Evolutionary conservation across 345 rosid species (phyloP).

Genomic region (Kernera saxatilis): DNA sequence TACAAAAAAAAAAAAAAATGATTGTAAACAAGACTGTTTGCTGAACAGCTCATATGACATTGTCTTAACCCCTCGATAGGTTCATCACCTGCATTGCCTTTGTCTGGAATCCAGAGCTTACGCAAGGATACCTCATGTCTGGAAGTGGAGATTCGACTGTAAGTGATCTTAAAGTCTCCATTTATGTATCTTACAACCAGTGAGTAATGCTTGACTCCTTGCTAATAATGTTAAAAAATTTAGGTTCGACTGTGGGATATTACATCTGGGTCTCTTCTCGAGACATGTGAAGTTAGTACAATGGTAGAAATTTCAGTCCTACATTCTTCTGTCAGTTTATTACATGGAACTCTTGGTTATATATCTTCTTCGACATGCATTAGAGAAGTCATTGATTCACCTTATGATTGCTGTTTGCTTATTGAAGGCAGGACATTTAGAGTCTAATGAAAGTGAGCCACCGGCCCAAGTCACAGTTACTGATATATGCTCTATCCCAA

Average conservation of each 20-base stretch:
- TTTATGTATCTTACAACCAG: not conserved
- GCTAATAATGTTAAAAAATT: not conserved
- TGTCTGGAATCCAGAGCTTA: constrained; percentile 41
- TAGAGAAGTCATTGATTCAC: not conserved
- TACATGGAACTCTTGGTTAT: not conserved
- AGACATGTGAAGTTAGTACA: constrained; percentile 67
- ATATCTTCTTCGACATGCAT: not conserved
- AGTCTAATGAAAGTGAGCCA: constrained; percentile 42
- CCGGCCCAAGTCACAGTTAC: constrained; percentile 47
- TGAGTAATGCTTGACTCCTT: not conserved
- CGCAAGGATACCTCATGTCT: constrained; percentile 71
- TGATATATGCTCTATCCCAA: constrained; percentile 53
- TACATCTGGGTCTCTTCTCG: constrained; percentile 70
- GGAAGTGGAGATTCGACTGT: constrained; percentile 96
- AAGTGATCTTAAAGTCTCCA: constrained; percentile 27
- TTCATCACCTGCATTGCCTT: constrained; percentile 80
- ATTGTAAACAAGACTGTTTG: not conserved
- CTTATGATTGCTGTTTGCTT: constrained; percentile 24
- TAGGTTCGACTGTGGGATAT: constrained; percentile 95
- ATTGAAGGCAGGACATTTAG: constrained; percentile 50
- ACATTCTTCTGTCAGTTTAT: not conserved
- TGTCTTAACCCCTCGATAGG: constrained; percentile 31
- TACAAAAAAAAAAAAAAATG: not conserved
- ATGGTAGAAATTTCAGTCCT: constrained; percentile 40
- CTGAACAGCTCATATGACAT: not conserved